Percentiles rank a stretch among this genome's conserved stretches.
Evolutionary conservation across 176 grass and related monocot species (phyloP).

Genomic region (Oryza meyeriana): DNA sequence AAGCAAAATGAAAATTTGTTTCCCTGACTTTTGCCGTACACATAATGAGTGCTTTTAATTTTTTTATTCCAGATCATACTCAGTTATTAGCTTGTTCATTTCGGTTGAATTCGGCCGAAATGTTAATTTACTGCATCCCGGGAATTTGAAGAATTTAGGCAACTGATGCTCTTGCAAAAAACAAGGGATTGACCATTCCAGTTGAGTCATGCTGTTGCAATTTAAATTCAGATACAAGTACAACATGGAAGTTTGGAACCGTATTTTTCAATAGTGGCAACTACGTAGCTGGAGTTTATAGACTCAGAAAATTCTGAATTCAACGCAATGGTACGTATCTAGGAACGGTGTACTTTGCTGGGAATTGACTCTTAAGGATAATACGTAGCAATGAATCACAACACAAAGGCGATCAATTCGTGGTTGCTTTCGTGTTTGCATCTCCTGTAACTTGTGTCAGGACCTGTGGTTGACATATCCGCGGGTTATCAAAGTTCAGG

Average conservation of each 20-base stretch:
- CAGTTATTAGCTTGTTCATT: not conserved
- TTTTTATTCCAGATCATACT: not conserved
- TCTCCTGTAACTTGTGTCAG: not conserved
- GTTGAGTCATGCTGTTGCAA: too few species aligned
- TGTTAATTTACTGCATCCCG: not conserved
- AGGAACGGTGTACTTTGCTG: not conserved
- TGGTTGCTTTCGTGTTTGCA: slow-evolving; percentile 2
- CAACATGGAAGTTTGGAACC: not conserved
- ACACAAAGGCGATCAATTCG: not conserved
- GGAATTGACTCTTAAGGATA: not conserved
- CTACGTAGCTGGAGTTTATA: not conserved
- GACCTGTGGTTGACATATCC: not conserved
- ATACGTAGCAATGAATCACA: not conserved
- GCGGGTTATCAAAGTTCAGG: not conserved
- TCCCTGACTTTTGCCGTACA: not conserved
- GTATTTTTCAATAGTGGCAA: not conserved
- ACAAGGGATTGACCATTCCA: not conserved
- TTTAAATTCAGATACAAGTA: not conserved
- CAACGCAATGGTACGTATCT: not conserved
- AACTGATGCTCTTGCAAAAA: not conserved
- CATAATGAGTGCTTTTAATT: not conserved
- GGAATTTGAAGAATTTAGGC: not conserved
- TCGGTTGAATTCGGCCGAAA: not conserved
- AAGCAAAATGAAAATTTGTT: not conserved
- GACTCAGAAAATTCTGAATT: slow-evolving; percentile 5